Base-by-base conservation (phyloP, 139 green algal species). In the Gonium pectorale region DNA sequence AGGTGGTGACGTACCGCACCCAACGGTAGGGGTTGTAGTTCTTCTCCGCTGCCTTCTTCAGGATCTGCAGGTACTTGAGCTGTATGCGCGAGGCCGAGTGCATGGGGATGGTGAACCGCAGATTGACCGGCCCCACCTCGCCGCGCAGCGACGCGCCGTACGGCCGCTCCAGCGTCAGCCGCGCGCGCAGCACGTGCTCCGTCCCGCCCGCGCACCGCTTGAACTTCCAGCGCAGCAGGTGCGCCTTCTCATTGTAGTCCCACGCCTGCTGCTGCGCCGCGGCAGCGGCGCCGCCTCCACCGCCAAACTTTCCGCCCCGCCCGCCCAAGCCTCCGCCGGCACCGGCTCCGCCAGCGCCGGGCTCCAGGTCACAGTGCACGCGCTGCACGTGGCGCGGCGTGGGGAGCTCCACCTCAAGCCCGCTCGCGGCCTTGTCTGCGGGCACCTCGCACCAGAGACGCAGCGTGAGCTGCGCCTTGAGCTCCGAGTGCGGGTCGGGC, bases 91-190 rank as follows among this genome's bases (percentile, higher is more conserved):
- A 97, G 7, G 88, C 90, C 52, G 83, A 92, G 88, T 94, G 94
- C 92, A 96, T 98, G 41, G 96, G 95, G 24, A 98, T 96, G n/a
- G 93, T 96, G 89, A 99, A 99, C 37, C 94, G 91, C 79, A 98
- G 86, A 87, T 94, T 98, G 52, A 99, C 91, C 22, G 97, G 97
- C 51, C 87, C 74, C 26, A 90, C 63, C 86, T 92, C 86, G 7
- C 66, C 66, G 24, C 91, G 79, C n/a, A 94, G 67, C 19, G 46
- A 74, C 11, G 87, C 69, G 11, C 85, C 83, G 72, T 88, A 94
- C 5, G 91, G 89, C 83, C 49, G 79, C 60, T 95, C 90, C 54
- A 97, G 78, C 38, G 93, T 97, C 27, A 94, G 85, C 22, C 93
- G 85, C 44, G 89, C 90, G 75, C 90, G 66, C 79, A 98, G 90